phyloP scores from a whole-genome alignment of 2,329 filamentous ascomycete species.

The Pseudocercospora macadamiae region DNA sequence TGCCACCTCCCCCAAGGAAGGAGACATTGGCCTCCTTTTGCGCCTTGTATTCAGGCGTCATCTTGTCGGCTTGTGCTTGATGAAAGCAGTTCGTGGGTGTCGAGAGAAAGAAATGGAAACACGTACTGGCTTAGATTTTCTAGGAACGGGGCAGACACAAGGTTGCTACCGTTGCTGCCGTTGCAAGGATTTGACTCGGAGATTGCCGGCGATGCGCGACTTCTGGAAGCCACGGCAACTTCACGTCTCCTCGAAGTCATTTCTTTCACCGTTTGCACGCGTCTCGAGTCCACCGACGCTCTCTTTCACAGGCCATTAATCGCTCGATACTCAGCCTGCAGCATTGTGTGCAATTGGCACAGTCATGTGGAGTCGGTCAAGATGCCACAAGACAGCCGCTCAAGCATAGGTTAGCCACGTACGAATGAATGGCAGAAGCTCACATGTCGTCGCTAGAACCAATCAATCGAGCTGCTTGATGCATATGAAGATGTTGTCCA shows the following conservation, averaged over 20 bases:
- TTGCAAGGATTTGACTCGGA: neutral
- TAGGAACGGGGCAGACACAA: slow-evolving; percentile 7
- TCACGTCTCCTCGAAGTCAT: neutral
- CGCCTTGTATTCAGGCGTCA: slow-evolving; percentile 72
- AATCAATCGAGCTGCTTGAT: neutral
- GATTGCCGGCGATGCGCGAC: slow-evolving; percentile 4
- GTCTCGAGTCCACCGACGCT: neutral
- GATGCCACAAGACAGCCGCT: no score
- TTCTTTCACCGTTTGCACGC: neutral
- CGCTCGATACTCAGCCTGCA: no score
- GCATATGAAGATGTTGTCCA: neutral
- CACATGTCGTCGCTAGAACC: no score
- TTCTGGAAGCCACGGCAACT: slow-evolving; percentile 1
- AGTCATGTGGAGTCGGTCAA: no score
- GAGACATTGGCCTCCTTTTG: slow-evolving; percentile 96
- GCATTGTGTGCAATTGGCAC: no score
- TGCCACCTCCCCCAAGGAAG: slow-evolving; percentile 78
- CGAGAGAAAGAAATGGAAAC: slow-evolving; percentile 9
- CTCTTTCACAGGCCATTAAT: neutral
- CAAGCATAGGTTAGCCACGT: no score
- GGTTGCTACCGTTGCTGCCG: slow-evolving; percentile 9
- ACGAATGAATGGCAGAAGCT: no score
- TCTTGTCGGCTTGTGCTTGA: slow-evolving; percentile 15
- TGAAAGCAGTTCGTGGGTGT: neutral
- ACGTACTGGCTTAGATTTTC: neutral